These are phyloP conservation scores for Blumeria graminis DNA, from an alignment of 2,329 filamentous ascomycete genomes.

Conservation along the genomic window DNA sequence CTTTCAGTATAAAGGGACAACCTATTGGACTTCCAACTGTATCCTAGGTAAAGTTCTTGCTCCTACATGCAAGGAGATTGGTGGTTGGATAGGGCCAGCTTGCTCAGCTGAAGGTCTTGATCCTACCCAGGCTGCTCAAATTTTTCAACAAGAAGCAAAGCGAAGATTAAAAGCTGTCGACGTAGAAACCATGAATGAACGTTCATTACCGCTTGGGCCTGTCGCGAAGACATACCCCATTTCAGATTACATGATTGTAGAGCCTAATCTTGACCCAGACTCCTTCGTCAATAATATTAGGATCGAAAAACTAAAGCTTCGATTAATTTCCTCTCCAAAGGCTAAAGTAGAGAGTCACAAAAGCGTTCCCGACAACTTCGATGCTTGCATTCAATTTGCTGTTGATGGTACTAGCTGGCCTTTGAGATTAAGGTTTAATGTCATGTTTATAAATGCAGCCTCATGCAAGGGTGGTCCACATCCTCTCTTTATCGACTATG, in stretches of 20 bases:
- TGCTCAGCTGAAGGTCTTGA: constrained; percentile 41
- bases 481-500: constrained; percentile 50
- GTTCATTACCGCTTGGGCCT: constrained; percentile 46
- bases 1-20: constrained; percentile 55
- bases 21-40: constrained; percentile 49
- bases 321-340: constrained; percentile 16
- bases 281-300: constrained; percentile 40
- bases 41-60: constrained; percentile 56
- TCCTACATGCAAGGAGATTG: constrained; percentile 44
- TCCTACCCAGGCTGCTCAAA: constrained; percentile 43
- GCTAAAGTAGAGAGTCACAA: constrained; percentile 2
- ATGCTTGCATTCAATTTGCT: constrained; percentile 37
- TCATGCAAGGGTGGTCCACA: constrained; percentile 39
- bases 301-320: constrained; percentile 41
- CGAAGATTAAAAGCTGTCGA: constrained; percentile 33
- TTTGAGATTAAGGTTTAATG: constrained; percentile 35
- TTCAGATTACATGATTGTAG: constrained; percentile 38
- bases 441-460: constrained; percentile 40
- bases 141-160: constrained; percentile 33
- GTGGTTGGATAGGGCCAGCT: constrained; percentile 52
- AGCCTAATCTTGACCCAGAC: constrained; percentile 24
- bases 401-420: constrained; percentile 40
- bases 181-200: constrained; percentile 38
- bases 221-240: constrained; percentile 36
- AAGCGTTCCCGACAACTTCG: constrained; percentile 24